phyloP scores from a whole-genome alignment of 2,329 filamentous ascomycete genomes.

The Pseudogymnoascus pannorum region DNA sequence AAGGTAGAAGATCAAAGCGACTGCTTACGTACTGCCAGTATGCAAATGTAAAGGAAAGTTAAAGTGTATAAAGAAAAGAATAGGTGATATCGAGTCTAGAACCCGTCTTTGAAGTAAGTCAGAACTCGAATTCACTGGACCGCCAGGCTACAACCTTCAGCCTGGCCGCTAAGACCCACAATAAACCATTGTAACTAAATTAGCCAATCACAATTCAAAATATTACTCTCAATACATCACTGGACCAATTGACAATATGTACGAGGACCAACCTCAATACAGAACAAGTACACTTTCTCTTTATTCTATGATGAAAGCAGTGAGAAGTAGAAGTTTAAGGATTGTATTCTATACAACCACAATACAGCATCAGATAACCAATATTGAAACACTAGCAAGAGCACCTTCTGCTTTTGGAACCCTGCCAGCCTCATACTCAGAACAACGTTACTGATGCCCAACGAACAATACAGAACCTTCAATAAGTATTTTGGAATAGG shows the following conservation, averaged over 20 bases:
- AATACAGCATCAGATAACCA: not conserved
- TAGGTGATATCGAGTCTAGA: not conserved
- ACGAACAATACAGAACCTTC: not conserved
- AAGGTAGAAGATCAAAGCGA: not conserved
- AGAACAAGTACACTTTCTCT: not conserved
- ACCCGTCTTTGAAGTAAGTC: not conserved
- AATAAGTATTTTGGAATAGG: not conserved
- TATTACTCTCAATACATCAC: not conserved
- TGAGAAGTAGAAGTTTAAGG: not conserved
- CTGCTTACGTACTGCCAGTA: not conserved
- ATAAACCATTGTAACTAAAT: not conserved
- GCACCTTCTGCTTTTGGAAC: not conserved
- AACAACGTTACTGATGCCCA: not conserved
- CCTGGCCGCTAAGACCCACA: not conserved
- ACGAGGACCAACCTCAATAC: not conserved
- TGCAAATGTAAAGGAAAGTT: not conserved
- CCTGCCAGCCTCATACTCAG: not conserved
- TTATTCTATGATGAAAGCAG: not conserved
- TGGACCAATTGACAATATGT: conserved; percentile 4
- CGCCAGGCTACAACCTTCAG: not conserved
- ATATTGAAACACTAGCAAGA: not conserved
- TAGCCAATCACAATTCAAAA: not conserved
- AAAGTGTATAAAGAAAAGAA: not conserved
- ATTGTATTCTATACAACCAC: not conserved
- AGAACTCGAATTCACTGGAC: not conserved